These are phyloP conservation scores for Biscogniauxia mediterranea DNA, from an alignment of 2,329 filamentous ascomycete genomes.

Conservation along the genomic window DNA sequence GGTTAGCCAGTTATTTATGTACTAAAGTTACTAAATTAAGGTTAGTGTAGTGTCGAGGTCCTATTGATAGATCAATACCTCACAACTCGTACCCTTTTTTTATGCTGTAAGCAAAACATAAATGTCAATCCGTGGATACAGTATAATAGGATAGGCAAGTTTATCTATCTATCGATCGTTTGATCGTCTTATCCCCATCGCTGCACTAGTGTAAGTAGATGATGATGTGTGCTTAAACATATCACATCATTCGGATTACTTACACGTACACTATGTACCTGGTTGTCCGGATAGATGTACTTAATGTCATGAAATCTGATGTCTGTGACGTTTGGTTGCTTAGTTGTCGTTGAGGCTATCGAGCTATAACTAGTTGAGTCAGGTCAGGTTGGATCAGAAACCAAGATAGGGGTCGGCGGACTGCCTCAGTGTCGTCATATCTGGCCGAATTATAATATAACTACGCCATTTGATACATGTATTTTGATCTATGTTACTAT, in stretches of 20 bases:
- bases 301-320: no score
- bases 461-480: no score
- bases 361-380: neutral
- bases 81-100: neutral
- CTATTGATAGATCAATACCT: neutral
- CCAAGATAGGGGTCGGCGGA: conserved; percentile 12
- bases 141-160: no score
- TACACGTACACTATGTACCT: neutral
- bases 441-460: neutral
- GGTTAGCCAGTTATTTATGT: no score
- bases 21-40: no score
- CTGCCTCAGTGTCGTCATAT: neutral
- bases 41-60: neutral
- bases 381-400: neutral
- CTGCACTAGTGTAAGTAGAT: no score
- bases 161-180: neutral
- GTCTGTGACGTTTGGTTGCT: neutral
- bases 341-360: neutral
- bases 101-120: neutral
- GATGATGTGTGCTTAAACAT: neutral
- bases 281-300: no score
- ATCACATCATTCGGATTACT: neutral
- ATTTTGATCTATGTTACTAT: neutral
- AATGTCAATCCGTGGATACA: neutral
- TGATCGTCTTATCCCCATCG: neutral